Conservation (phyloP, 805 yeast genomes). For the Candida golubevii region DNA sequence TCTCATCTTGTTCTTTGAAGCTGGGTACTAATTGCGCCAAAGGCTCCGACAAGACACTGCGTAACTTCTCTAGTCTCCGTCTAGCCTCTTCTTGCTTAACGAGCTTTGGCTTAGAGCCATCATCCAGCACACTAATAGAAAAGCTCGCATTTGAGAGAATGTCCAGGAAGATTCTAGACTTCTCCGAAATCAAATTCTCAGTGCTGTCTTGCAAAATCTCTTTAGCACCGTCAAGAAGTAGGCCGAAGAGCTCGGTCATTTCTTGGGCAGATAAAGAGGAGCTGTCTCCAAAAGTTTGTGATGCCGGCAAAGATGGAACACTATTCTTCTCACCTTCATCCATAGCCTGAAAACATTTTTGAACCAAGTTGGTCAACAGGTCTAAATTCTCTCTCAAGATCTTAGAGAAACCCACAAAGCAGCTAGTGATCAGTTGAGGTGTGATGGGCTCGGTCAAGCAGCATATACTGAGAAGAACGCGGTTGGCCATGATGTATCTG, state of each 20-base stretch:
- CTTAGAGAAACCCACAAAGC: conserved; percentile 5
- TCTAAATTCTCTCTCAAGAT: conserved; percentile 50
- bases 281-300: background rate
- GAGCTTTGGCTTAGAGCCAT: conserved; percentile 20
- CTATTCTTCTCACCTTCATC: background rate
- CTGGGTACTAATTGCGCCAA: background rate
- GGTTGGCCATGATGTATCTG: conserved; percentile 80
- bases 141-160: background rate
- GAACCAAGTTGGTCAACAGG: conserved; percentile 55
- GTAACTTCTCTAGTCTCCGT: conserved; percentile 1
- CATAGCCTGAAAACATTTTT: conserved; percentile 27
- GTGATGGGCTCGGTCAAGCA: conserved; percentile 52
- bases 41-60: conserved; percentile 1
- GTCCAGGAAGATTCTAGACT: conserved; percentile 2
- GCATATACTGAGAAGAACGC: conserved; percentile 59
- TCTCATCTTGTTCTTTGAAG: background rate
- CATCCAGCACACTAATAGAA: conserved; percentile 8
- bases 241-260: background rate
- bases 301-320: background rate
- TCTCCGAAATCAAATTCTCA: background rate
- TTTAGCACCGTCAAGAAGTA: conserved; percentile 1
- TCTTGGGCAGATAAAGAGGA: background rate
- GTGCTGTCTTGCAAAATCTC: background rate
- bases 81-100: background rate
- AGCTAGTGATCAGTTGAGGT: conserved; percentile 18